A percentile compares a stretch with the other conserved stretches of the same genome.
Conservation (phyloP, 78 protist genomes). For the Chrysochromulina tobinii region DNA sequence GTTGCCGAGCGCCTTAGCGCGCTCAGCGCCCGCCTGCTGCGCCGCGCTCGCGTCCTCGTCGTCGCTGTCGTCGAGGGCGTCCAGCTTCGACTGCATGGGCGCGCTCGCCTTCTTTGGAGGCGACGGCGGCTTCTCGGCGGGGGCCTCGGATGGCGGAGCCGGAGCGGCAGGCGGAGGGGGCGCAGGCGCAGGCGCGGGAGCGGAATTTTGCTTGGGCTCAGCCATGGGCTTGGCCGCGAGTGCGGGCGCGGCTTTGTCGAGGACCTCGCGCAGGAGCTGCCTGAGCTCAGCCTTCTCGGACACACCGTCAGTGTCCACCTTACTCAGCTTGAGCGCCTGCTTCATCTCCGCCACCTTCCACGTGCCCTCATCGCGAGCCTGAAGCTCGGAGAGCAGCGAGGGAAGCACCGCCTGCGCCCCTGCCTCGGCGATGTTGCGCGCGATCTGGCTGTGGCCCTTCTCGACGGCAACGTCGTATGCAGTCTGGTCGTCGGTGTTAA, state of each 20-base stretch:
- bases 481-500: background rate
- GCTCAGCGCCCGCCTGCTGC: too few species aligned
- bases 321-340: background rate
- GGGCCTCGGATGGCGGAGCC: too few species aligned
- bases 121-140: too few species aligned
- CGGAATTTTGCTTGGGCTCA: too few species aligned
- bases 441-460: background rate
- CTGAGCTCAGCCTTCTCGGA: constrained; percentile 6
- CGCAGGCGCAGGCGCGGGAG: too few species aligned
- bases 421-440: background rate
- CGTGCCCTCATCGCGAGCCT: background rate
- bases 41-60: background rate
- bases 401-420: background rate
- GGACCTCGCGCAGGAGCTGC: too few species aligned
- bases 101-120: too few species aligned
- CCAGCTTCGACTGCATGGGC: too few species aligned
- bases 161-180: too few species aligned
- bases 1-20: constrained; percentile 19
- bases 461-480: background rate
- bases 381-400: background rate
- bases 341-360: background rate
- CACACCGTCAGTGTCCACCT: background rate
- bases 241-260: too few species aligned
- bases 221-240: too few species aligned
- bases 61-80: background rate